Percentiles rank a stretch among this genome's conserved stretches.
Evolutionary conservation across 768 basidiomycete species (phyloP).

Genomic region (Kwoniella bestiolae): DNA sequence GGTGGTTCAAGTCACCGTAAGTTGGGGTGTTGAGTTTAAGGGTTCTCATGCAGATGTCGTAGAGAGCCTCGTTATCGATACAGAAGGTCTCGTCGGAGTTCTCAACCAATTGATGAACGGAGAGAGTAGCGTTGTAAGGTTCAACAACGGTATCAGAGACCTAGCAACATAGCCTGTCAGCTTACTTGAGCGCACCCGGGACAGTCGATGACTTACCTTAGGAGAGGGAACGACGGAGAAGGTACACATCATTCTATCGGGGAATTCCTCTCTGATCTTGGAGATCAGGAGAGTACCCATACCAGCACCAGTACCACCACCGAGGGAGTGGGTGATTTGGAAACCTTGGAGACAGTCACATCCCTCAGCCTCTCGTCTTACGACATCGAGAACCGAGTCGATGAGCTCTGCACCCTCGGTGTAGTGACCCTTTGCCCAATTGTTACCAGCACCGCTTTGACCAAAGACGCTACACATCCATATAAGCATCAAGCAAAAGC

Average conservation of each 20-base stretch:
- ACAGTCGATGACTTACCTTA: slow-evolving; percentile 63
- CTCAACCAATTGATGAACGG: slow-evolving; percentile 97
- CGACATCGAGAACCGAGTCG: slow-evolving; percentile 95
- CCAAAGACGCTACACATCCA: slow-evolving; percentile 70
- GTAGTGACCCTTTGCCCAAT: slow-evolving; percentile 93
- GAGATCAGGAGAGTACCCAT: slow-evolving; percentile 99
- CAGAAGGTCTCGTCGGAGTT: slow-evolving; percentile 99
- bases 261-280: slow-evolving; percentile 98
- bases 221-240: slow-evolving; percentile 98
- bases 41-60: slow-evolving; percentile 98
- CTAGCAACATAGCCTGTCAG: slow-evolving; percentile 40
- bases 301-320: slow-evolving; percentile 99
- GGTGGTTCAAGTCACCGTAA: slow-evolving; percentile 96
- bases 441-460: slow-evolving; percentile 98
- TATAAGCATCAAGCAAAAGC: background rate
- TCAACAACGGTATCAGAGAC: slow-evolving; percentile 98
- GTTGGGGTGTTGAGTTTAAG: slow-evolving; percentile 94
- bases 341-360: slow-evolving; percentile 98
- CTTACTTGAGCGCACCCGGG: background rate
- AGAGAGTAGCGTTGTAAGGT: slow-evolving; percentile 99
- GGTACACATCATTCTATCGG: slow-evolving; percentile 99
- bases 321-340: slow-evolving; percentile 98
- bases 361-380: slow-evolving; percentile 97
- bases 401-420: slow-evolving; percentile 86
- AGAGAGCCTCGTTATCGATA: slow-evolving; percentile 98